Conservation (phyloP, 805 yeast genomes). For the Zygotorulaspora chibaensis region DNA sequence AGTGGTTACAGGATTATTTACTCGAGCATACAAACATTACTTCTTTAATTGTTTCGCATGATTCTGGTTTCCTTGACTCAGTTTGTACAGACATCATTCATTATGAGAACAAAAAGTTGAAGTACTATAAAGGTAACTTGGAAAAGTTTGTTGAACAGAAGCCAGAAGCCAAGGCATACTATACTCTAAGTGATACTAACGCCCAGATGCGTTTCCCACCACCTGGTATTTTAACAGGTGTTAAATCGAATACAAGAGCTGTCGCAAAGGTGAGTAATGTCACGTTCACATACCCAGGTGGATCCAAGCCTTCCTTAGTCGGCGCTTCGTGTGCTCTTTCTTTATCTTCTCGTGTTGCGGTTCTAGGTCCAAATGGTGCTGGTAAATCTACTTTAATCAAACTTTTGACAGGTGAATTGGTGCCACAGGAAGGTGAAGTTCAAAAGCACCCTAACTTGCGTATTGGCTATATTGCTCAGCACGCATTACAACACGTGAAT, state of each 20-base stretch:
- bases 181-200: conserved; percentile 86
- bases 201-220: conserved; percentile 98
- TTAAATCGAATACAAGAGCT: conserved; percentile 88
- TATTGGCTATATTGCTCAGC: conserved; percentile 98
- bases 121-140: conserved; percentile 92
- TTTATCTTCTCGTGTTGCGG: conserved; percentile 93
- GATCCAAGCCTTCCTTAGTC: conserved; percentile 71
- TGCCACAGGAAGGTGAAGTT: conserved; percentile 82
- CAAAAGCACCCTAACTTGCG: conserved; percentile 98
- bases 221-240: conserved; percentile 97
- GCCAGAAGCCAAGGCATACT: conserved; percentile 96
- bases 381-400: conserved; percentile 96
- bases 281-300: conserved; percentile 87
- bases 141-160: conserved; percentile 86
- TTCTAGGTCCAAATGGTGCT: conserved; percentile 97
- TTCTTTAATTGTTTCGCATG: conserved; percentile 94
- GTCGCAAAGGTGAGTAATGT: conserved; percentile 85
- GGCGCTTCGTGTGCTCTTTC: conserved; percentile 88
- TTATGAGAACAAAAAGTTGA: conserved; percentile 91
- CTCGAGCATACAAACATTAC: conserved; percentile 81
- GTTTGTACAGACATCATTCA: conserved; percentile 97
- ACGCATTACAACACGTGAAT: conserved; percentile 95
- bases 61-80: conserved; percentile 90
- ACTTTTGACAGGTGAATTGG: conserved; percentile 84
- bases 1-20: conserved; percentile 90